These are phyloP conservation scores for Phytopythium helicoides DNA, from an alignment of 352 stramenopile species.

Conservation along the genomic window DNA sequence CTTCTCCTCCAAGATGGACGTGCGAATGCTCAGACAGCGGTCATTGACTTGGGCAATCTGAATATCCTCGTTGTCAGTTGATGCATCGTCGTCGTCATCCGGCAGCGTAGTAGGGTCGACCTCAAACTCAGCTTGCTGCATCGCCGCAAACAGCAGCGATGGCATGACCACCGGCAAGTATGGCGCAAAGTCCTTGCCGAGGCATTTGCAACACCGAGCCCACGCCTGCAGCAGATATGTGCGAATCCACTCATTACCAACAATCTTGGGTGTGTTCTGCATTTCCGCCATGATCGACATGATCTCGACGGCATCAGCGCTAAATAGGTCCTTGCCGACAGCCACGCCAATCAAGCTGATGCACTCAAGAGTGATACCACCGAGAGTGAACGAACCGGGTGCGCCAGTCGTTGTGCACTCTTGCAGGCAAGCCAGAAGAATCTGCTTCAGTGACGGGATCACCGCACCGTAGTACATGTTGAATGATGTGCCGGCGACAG, in stretches of 20 bases:
- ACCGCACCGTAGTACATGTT: slow-evolving; percentile 71
- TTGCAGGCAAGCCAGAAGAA: slow-evolving; percentile 61
- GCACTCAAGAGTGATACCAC: slow-evolving; percentile 84
- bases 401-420: slow-evolving; percentile 41
- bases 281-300: slow-evolving; percentile 86
- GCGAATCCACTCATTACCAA: slow-evolving; percentile 78
- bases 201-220: slow-evolving; percentile 71
- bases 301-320: slow-evolving; percentile 57
- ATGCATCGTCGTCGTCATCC: slow-evolving; percentile 63
- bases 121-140: slow-evolving; percentile 83
- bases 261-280: slow-evolving; percentile 76
- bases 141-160: slow-evolving; percentile 70
- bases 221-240: slow-evolving; percentile 83
- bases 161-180: slow-evolving; percentile 85
- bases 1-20: slow-evolving; percentile 81
- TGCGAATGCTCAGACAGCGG: slow-evolving; percentile 80
- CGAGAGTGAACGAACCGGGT: slow-evolving; percentile 68
- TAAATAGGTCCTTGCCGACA: slow-evolving; percentile 76
- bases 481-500: slow-evolving; percentile 58
- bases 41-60: slow-evolving; percentile 85
- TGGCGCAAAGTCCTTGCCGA: slow-evolving; percentile 73
- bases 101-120: slow-evolving; percentile 56
- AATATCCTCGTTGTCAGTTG: slow-evolving; percentile 69
- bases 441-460: slow-evolving; percentile 69
- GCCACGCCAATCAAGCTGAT: slow-evolving; percentile 77